Evolutionary conservation across 495 filamentous ascomycete species (phyloP), one percentile per base, ranked within the genome.

Genomic region (Penicilliopsis zonata): DNA sequence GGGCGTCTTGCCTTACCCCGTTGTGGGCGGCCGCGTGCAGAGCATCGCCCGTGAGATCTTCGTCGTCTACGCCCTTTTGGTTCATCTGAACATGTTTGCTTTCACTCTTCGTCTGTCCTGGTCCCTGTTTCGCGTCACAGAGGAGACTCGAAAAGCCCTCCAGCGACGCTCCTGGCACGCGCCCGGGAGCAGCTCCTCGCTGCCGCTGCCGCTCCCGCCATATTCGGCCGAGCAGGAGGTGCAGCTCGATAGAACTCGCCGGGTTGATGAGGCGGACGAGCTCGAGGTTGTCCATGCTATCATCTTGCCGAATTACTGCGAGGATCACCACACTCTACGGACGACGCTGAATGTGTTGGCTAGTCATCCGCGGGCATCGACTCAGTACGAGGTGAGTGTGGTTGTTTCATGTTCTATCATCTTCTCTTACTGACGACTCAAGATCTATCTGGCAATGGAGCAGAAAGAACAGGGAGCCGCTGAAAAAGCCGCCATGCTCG

Each of bases 361-460:
- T 4, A 70, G 63, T 21, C 77, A 82, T 46, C 65, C 73, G 3
- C 64, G 74, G 35, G 77, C 77, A 13, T 60, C 63, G 27, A 58
- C 61, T 31, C 66, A 63, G 25, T 82, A 82, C 54, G 75, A 82
- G 58, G 76, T 79, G 52, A 59, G 72, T 10, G 21, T 10, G 21
- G 21, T 10, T 6, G 21, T 23, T 10, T 23, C 10, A 23, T 23
- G 21, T 10, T 23, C 21, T 23, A 23, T 46, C 37, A 28, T 33
- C 36, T 4, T 38, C 14, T 4, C 23, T 9, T 7, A 33, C 14
- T 44, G n/a, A n/a, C n/a, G n/a, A n/a, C n/a, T n/a, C n/a, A n/a
- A 81, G 76, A 54, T 81, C 28, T 78, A 72, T 45, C 61, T 81
- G n/a, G 76, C 74, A n/a, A 79, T 81, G 76, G 76, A 81, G 40